phyloP scores from a whole-genome alignment of 2,329 filamentous ascomycete species.

The Leptographium flavum region DNA sequence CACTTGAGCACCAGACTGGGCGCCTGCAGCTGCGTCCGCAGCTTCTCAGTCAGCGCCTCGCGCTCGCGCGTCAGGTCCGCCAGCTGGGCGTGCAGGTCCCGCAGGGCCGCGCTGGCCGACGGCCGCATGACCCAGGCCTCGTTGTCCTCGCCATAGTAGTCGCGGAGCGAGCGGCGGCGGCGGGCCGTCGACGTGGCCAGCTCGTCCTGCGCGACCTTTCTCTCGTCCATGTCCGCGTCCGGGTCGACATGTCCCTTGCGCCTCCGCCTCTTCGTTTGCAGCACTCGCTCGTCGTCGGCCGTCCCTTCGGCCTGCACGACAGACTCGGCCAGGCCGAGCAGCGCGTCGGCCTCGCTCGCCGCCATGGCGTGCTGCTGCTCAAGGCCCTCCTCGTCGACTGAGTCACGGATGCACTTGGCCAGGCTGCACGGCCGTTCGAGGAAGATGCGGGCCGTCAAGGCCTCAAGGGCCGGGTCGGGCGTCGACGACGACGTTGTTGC shows the following conservation, averaged over 20 bases:
- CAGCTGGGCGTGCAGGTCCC: conserved; percentile 54
- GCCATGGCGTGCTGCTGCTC: conserved; percentile 64
- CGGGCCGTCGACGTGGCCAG: neutral
- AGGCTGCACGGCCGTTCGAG: conserved; percentile 54
- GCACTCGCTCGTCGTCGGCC: conserved; percentile 35
- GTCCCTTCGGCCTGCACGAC: conserved; percentile 53
- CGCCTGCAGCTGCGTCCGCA: conserved; percentile 48
- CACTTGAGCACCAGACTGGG: conserved; percentile 65
- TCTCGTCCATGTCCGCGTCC: too few species aligned
- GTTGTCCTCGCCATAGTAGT: conserved; percentile 45
- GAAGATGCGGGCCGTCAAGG: conserved; percentile 42
- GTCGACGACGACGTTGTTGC: conserved; percentile 5
- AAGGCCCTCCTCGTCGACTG: conserved; percentile 91
- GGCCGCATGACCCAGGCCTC: conserved; percentile 53
- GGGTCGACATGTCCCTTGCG: too few species aligned
- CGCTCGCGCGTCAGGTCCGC: conserved; percentile 47
- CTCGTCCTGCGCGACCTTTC: neutral
- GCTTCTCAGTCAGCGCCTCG: conserved; percentile 36
- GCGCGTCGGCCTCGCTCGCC: conserved; percentile 54
- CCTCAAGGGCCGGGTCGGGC: conserved; percentile 16
- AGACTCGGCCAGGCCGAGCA: conserved; percentile 60
- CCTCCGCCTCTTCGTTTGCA: conserved; percentile 15
- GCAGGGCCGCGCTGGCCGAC: conserved; percentile 51
- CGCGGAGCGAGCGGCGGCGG: conserved; percentile 28
- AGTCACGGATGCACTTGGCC: conserved; percentile 53